Evolutionary conservation across 768 basidiomycete species (phyloP).

Genomic region (Lentinula lateritia): DNA sequence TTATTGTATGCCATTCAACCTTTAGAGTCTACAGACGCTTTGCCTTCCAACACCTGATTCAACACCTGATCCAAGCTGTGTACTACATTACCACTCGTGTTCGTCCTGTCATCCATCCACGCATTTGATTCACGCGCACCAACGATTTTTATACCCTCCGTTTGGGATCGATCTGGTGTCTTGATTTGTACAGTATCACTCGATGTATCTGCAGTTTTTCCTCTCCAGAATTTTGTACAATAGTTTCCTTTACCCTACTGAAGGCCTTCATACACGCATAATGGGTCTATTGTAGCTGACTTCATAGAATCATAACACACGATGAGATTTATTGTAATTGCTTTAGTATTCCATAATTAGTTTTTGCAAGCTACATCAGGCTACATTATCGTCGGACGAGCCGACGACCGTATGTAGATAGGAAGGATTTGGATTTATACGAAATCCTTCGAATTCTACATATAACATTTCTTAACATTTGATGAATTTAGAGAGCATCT

Average conservation of each 20-base stretch:
- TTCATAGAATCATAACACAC: background rate
- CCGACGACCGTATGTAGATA: too few relatives aligned
- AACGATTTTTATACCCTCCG: background rate
- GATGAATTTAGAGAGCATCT: too few relatives aligned
- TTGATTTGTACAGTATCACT: background rate
- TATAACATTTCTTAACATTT: too few relatives aligned
- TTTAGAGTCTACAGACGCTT: background rate
- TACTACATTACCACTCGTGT: background rate
- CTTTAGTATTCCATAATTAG: background rate
- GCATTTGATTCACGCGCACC: background rate
- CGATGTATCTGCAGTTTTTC: background rate
- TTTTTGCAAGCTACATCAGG: too few relatives aligned
- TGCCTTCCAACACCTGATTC: background rate
- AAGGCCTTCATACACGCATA: constrained; percentile 5
- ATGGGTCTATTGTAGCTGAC: background rate
- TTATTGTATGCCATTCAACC: background rate
- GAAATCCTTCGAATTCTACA: too few relatives aligned
- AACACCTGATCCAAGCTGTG: background rate
- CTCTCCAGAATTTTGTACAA: background rate
- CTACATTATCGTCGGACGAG: too few relatives aligned
- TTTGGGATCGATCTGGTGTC: background rate
- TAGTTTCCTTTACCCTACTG: background rate
- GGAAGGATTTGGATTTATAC: too few relatives aligned
- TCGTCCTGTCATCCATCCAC: background rate
- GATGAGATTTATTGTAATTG: constrained; percentile 1